Base-by-base conservation (phyloP, 2,329 filamentous ascomycete genomes). In the Falciphora oryzae region DNA sequence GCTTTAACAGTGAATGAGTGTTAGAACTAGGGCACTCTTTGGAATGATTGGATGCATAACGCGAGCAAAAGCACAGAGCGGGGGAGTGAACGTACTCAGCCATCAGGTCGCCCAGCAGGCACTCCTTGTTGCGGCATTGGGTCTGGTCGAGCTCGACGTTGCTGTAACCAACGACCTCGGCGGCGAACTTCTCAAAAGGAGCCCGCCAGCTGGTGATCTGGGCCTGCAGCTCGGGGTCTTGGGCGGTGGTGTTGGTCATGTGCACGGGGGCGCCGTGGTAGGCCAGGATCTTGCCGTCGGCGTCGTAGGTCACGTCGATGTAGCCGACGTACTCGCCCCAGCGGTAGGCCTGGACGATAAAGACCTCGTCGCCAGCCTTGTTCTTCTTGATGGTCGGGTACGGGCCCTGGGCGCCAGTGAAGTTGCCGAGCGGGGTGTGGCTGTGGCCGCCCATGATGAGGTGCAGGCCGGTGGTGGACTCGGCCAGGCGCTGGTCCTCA, bases 291-390 rank as follows among this genome's bases (percentile, higher is more conserved):
- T 83, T 85, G 72, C 87, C 87, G 1, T 83, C 75, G 4, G 77
- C 68, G 69, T 88, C 85, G 70, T 87, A 89, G 1, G 84, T 85
- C 10, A 89, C 81, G 67, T 89, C 86, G 68, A 89, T 89, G 72
- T 87, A 87, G 65, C 87, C 87, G 2, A 89, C 74, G 65, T 89
- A 89, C 75, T 89, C 85, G 63, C 87, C 87, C 87, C 87, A 89
- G 67, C 86, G 82, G 71, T 86, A 89, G 2, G 86, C 83, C 10
- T 86, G 88, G 25, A 90, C 87, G 69, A 89, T 81, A 71, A 89
- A 89, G 62, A 89, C 87, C 69, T 89, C 87, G 44, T 89, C 83
- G 59, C 85, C 86, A 62, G 85, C 82, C 67, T 79, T 74, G 72
- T 89, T 88, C 32, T 82, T 75, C 63, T 81, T 80, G 62, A 89